Conservation (phyloP, 345 rosid species). For the Gossypium stocksii region DNA sequence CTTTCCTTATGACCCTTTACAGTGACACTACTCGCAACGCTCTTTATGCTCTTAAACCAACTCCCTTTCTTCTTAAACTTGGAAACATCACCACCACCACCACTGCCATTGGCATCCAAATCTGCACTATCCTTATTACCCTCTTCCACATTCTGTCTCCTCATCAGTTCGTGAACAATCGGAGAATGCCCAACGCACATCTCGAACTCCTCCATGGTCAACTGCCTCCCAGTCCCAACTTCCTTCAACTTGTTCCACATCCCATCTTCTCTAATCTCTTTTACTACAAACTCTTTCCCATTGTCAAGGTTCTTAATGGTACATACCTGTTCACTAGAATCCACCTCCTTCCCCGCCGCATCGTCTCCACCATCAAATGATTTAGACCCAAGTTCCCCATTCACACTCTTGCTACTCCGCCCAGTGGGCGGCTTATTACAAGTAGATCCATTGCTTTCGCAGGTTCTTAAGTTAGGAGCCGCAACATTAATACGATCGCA, state of each 20-base stretch:
- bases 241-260: constrained; percentile 73
- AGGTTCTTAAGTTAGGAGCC: constrained; percentile 22
- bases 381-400: constrained; percentile 32
- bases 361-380: constrained; percentile 27
- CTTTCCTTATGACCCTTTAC: constrained; percentile 67
- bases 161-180: constrained; percentile 90
- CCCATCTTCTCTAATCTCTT: constrained; percentile 83
- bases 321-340: constrained; percentile 44
- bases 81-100: constrained; percentile 25
- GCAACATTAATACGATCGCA: constrained; percentile 9
- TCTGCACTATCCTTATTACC: constrained; percentile 44
- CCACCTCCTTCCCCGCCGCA: constrained; percentile 32
- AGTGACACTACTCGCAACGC: constrained; percentile 59
- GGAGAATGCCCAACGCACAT: constrained; percentile 89
- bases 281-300: constrained; percentile 82
- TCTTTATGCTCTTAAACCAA: constrained; percentile 78
- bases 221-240: constrained; percentile 79
- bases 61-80: constrained; percentile 74
- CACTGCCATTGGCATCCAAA: constrained; percentile 30
- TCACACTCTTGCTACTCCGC: constrained; percentile 24
- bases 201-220: constrained; percentile 95
- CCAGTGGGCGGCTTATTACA: constrained; percentile 31
- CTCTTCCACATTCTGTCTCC: constrained; percentile 87
- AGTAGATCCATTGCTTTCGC: constrained; percentile 21
- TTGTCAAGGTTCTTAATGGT: constrained; percentile 81